Conservation (phyloP, 768 basidiomycete genomes). For the Multifurca ochricompacta region DNA sequence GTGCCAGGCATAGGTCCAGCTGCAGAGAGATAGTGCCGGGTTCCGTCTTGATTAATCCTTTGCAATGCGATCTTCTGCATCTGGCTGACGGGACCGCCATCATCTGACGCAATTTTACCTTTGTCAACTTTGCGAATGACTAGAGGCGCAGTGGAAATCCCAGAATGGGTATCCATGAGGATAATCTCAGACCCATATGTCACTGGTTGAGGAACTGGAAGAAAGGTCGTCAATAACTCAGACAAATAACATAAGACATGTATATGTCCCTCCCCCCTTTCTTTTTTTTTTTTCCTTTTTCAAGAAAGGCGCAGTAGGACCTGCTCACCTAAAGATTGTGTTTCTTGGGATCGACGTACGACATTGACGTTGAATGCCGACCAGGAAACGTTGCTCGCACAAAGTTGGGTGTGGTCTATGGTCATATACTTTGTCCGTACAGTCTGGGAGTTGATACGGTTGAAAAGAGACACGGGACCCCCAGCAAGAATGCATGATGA, state of each 20-base stretch:
- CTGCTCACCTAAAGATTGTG: slow-evolving; percentile 54
- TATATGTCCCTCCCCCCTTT: too few relatives aligned
- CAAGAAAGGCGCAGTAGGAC: slow-evolving; percentile 37
- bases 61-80: slow-evolving; percentile 95
- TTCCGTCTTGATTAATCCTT: slow-evolving; percentile 71
- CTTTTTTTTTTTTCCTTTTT: too few relatives aligned
- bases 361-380: slow-evolving; percentile 93
- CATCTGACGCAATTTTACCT: slow-evolving; percentile 75
- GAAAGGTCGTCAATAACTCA: not conserved
- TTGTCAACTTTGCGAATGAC: slow-evolving; percentile 92
- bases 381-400: slow-evolving; percentile 89
- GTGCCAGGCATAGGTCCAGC: slow-evolving; percentile 78
- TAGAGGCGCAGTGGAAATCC: slow-evolving; percentile 78
- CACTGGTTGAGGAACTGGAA: slow-evolving; percentile 65
- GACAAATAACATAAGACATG: too few relatives aligned
- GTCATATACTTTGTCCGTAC: slow-evolving; percentile 98
- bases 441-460: slow-evolving; percentile 94
- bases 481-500: slow-evolving; percentile 85
- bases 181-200: slow-evolving; percentile 89
- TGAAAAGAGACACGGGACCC: slow-evolving; percentile 87
- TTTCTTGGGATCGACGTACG: slow-evolving; percentile 63
- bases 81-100: slow-evolving; percentile 89
- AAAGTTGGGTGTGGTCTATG: slow-evolving; percentile 73
- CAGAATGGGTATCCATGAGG: slow-evolving; percentile 76
- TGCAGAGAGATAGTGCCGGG: slow-evolving; percentile 82